A percentile compares a stretch with the other conserved stretches of the same genome.
These are phyloP conservation scores for Isabelozyma gotoi DNA, from an alignment of 805 yeast genomes.

Conservation along the genomic window DNA sequence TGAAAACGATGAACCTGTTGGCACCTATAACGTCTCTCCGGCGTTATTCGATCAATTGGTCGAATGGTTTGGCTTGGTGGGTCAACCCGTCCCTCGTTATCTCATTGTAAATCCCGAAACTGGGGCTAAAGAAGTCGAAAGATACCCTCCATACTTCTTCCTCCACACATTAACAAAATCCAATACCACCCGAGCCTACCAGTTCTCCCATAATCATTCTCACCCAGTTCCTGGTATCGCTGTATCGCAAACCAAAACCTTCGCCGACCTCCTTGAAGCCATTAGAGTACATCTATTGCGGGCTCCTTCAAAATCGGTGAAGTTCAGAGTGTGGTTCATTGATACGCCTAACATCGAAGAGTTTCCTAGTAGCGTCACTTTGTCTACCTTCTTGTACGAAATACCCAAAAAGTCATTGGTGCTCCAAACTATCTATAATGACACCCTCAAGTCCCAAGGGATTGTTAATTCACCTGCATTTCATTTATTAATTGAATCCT, in stretches of 20 bases:
- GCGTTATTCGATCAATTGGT: slow-evolving; percentile 44
- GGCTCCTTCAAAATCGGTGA: slow-evolving; percentile 11
- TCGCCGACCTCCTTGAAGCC: slow-evolving; percentile 29
- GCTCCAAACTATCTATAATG: slow-evolving; percentile 16
- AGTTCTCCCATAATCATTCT: slow-evolving; percentile 3
- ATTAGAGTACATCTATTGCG: slow-evolving; percentile 22
- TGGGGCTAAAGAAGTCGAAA: slow-evolving; percentile 31
- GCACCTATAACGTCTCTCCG: slow-evolving; percentile 32
- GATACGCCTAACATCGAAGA: slow-evolving; percentile 20
- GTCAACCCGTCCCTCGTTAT: slow-evolving; percentile 33
- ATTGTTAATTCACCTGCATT: slow-evolving; percentile 15
- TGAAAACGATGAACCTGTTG: slow-evolving; percentile 13
- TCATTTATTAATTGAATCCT: slow-evolving; percentile 29
- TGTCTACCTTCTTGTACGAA: slow-evolving; percentile 26
- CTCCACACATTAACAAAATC: slow-evolving; percentile 30
- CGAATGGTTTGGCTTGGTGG: slow-evolving; percentile 55
- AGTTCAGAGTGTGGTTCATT: slow-evolving; percentile 39
- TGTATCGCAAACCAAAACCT: slow-evolving; percentile 34
- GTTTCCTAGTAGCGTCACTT: slow-evolving; percentile 20
- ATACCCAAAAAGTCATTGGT: slow-evolving; percentile 29
- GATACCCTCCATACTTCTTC: slow-evolving; percentile 35
- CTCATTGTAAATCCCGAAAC: slow-evolving; percentile 21
- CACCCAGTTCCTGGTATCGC: slow-evolving; percentile 11
- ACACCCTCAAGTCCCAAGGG: slow-evolving; percentile 30
- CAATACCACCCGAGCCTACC: slow-evolving; percentile 1